Evolutionary conservation across 108 stramenopile genomes (phyloP), one percentile per base, ranked within the genome.

Genomic region (Aurantiochytrium sp.): DNA sequence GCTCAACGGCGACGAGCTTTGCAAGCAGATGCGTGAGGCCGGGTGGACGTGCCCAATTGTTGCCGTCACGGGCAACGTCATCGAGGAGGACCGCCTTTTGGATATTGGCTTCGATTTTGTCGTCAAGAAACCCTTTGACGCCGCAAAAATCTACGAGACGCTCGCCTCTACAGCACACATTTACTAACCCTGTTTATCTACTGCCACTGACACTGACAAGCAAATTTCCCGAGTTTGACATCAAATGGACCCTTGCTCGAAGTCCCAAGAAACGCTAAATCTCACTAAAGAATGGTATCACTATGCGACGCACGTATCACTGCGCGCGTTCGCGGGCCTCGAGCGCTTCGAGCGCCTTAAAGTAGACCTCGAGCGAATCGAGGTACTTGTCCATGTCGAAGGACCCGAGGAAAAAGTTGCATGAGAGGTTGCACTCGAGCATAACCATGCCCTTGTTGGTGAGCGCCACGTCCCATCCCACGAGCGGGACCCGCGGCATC

Each of bases 391-490:
- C 55, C 54, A 69, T 24, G 54, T 85, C 73, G 5, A 88, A 88
- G 27, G 41, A 22, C 3, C 93, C 93, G 45, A 93, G 90, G 87
- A 94, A 94, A 87, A 94, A 94, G 87, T 94, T 94, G 91, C 93
- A 94, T 4, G 92, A 93, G 4, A 89, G 50, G 86, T 88, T 89
- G 36, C 69, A 91, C 86, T 94, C 93, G 42, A 94, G 91, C 39
- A 94, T 90, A 39, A 87, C 68, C 39, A 92, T 54, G 17, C 93
- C 93, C 48, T 92, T 87, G 37, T 45, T 17, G 24, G 93, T 92
- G 42, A 93, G 87, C 4, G 93, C 93, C 31, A 94, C 93, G 73
- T 94, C 93, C 93, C 93, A 93, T 32, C 93, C 93, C 3, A 91
- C 87, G 32, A 90, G 24, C 1, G 90, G 90, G 21, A 91, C 89